Evolutionary conservation across 768 basidiomycete species (phyloP), one percentile per base, ranked within the genome.

Genomic region (Coprinopsis strossmayeri): DNA sequence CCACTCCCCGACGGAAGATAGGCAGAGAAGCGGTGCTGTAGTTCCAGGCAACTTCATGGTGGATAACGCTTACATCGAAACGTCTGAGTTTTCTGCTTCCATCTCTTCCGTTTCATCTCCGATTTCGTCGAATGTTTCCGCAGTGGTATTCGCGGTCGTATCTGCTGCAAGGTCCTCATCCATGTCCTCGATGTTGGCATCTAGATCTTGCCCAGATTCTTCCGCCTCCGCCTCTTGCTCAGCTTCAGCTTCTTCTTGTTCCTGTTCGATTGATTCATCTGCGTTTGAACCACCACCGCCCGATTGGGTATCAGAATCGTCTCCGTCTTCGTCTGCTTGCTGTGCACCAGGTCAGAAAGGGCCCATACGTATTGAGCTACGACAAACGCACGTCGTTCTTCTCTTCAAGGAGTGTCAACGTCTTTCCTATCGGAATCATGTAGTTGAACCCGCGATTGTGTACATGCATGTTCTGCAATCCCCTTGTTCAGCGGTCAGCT

Each of bases 361-460:
- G 34, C 18, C 37, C 12, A 13, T 37, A n/a, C 5, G 12, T 46
- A 13, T 18, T 39, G 2, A 45, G 20, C 30, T 32, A 32, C 30
- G 34, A 25, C 9, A 63, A 46, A 56, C 59, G 20, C 50, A 88
- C 88, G 60, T 91, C 88, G 60, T 88, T 89, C 69, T 87, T 89
- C 64, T 91, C 88, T 59, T 91, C 88, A 53, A 81, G 77, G 56
- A 81, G 81, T 12, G 88, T 91, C 48, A 85, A 70, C 46, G 73
- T 72, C 43, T 81, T 77, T 5, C 88, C 88, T 37, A 88, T 84
- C 4, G 87, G 87, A 21, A 91, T 73, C 18, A 87, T 70, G 58
- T 78, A 87, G 53, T 63, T 71, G 51, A 70, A 82, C 9, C 88
- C 88, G 27, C 84, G 75, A 53, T 80, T 81, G 52, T 76, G 78